Evolutionary conservation across 371 early-diverging fungal genomes (phyloP).

Genomic region (Cladochytrium tenue): DNA sequence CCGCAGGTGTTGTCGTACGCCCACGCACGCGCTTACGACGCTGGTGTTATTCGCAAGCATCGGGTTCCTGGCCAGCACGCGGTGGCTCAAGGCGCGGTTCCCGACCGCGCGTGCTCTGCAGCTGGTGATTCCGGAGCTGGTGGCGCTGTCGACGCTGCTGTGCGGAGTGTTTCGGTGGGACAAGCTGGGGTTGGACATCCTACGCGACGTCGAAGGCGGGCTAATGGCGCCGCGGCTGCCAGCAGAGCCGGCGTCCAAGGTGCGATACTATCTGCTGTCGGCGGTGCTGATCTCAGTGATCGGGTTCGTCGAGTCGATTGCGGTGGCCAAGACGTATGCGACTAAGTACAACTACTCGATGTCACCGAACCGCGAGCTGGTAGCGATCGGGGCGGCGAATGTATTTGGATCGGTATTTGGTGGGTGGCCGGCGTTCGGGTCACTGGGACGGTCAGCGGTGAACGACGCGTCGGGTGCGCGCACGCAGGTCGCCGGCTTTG

Average conservation of each 20-base stretch:
- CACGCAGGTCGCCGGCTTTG: conserved; percentile 85
- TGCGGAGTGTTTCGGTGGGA: conserved; percentile 70
- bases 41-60: conserved; percentile 69
- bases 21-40: conserved; percentile 68
- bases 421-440: conserved; percentile 87
- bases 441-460: conserved; percentile 83
- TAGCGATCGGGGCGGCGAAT: conserved; percentile 87
- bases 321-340: conserved; percentile 86
- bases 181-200: conserved; percentile 63
- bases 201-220: conserved; percentile 57
- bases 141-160: conserved; percentile 67
- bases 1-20: no score
- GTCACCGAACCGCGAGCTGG: conserved; percentile 90
- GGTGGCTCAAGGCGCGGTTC: conserved; percentile 61
- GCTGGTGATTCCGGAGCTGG: conserved; percentile 75
- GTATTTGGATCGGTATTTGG: conserved; percentile 79
- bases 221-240: conserved; percentile 47
- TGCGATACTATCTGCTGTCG: conserved; percentile 66
- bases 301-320: conserved; percentile 94
- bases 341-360: conserved; percentile 83
- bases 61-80: conserved; percentile 61
- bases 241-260: conserved; percentile 52
- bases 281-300: conserved; percentile 84
- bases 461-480: conserved; percentile 85
- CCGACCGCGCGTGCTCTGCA: conserved; percentile 50